Base-by-base conservation (phyloP, 2,329 filamentous ascomycete species). In the Fusarium tricinctum region DNA sequence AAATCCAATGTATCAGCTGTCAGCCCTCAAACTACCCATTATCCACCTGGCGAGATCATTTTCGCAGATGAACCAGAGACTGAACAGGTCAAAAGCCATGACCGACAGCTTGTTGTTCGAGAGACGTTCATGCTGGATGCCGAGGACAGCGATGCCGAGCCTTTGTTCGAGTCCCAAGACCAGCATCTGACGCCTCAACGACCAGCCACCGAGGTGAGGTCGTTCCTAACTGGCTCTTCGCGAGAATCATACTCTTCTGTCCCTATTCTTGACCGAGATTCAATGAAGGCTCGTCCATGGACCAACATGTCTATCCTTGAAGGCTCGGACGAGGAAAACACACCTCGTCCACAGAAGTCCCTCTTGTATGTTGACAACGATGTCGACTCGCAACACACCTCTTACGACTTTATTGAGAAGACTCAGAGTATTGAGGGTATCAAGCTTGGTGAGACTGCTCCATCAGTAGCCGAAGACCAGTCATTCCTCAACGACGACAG, bases 221-320 rank as follows among this genome's bases (percentile, higher is more conserved):
- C 86, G 1, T 84, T 86, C 69, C 66, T 87, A 5, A 87, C 87
- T 1, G 85, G 88, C 15, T 87, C 86, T 57, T 94, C 92, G 0
- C 85, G 88, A 28, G 89, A 90, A 49, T 95, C 92, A 0, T 94
- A 93, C 75, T 90, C 88, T 39, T 94, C 92, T 0, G 89, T 90
- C 33, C 92, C 93, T 6, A 84, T 96, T 9, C 84, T 97, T 14
- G 91, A 95, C 63, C 87, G 91, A 49, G 91, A 86, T 5, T 75
- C 83, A 1, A 85, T 88, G 42, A 84, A 88, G 64, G 83, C 78
- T 2, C 77, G 75, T 8, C 81, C 84, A 59, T 89, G 87, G 88
- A 84, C 83, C 12, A 79, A 87, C 39, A 83, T 80, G 42, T 89
- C 88, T 0, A 76, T 89, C 28, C 79, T 89, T 6, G 81, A 83